phyloP scores from a whole-genome alignment of 495 filamentous ascomycete species.

The Durotheca rogersii region DNA sequence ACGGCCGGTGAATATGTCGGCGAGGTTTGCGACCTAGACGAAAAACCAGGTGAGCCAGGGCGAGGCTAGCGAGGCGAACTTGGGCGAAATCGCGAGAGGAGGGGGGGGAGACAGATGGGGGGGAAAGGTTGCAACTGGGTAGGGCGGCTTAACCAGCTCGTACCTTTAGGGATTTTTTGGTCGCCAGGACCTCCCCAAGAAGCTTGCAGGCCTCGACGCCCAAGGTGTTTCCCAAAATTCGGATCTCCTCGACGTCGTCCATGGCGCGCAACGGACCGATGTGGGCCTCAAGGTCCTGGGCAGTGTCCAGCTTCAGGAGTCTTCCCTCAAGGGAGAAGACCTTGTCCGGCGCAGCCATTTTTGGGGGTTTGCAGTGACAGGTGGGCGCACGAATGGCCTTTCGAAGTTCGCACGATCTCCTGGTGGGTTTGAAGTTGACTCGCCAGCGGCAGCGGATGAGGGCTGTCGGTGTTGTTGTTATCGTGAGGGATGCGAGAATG shows the following conservation, averaged over 20 bases:
- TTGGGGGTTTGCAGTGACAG: too few relatives aligned
- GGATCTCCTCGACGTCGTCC: constrained; percentile 77
- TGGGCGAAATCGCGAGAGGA: too few relatives aligned
- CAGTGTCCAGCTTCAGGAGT: constrained; percentile 85
- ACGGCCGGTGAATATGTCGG: constrained; percentile 95
- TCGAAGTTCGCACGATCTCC: too few relatives aligned
- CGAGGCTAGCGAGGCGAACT: constrained; percentile 22
- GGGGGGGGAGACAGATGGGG: too few relatives aligned
- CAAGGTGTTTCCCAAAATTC: constrained; percentile 84
- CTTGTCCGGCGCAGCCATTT: constrained; percentile 56
- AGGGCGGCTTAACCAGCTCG: constrained; percentile 15
- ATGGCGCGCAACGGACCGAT: constrained; percentile 70
- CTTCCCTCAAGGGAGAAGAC: constrained; percentile 89
- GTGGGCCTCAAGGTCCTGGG: constrained; percentile 82
- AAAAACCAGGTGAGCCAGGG: background rate
- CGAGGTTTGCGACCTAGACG: constrained; percentile 75
- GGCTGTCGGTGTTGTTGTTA: background rate
- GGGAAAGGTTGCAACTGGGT: too few relatives aligned
- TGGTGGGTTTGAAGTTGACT: too few relatives aligned
- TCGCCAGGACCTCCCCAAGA: constrained; percentile 73
- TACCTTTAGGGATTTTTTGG: constrained; percentile 77
- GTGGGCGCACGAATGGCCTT: too few relatives aligned
- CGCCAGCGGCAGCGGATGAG: too few relatives aligned
- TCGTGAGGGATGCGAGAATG: constrained; percentile 5
- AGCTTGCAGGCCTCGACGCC: constrained; percentile 83